phyloP scores from a whole-genome alignment of 306 rosid species.

The Sechiopsis laciniata region DNA sequence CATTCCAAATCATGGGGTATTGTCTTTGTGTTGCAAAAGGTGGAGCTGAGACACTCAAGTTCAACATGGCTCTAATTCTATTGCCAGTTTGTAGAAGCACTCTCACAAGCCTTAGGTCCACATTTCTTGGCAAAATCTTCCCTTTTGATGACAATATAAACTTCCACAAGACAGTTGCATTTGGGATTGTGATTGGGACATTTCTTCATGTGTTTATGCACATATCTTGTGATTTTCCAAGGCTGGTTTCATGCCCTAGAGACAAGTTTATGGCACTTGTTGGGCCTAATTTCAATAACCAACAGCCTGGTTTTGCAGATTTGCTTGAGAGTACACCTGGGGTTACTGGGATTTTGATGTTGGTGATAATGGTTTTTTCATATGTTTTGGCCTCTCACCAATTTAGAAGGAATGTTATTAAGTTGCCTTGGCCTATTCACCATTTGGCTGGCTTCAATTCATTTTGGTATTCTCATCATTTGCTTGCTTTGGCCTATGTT shows the following conservation, averaged over 20 bases:
- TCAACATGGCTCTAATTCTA: slow-evolving; percentile 87
- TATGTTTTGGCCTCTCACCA: slow-evolving; percentile 71
- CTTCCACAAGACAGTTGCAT: slow-evolving; percentile 67
- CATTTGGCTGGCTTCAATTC: slow-evolving; percentile 73
- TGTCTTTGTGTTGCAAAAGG: slow-evolving; percentile 88
- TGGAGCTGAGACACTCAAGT: slow-evolving; percentile 85
- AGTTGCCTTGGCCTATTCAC: slow-evolving; percentile 50
- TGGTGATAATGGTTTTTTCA: slow-evolving; percentile 55
- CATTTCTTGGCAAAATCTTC: slow-evolving; percentile 50
- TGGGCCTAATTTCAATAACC: slow-evolving; percentile 42
- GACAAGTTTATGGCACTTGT: slow-evolving; percentile 36
- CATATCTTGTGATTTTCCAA: slow-evolving; percentile 71
- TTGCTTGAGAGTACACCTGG: slow-evolving; percentile 44
- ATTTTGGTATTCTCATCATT: slow-evolving; percentile 95
- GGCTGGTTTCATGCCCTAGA: slow-evolving; percentile 37
- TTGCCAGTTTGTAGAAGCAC: slow-evolving; percentile 78
- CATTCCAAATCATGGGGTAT: slow-evolving; percentile 63
- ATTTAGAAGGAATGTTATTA: slow-evolving; percentile 51
- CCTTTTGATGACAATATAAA: slow-evolving; percentile 87
- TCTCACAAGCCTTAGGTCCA: slow-evolving; percentile 57
- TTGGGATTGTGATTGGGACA: slow-evolving; percentile 50
- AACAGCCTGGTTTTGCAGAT: slow-evolving; percentile 44
- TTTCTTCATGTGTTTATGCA: slow-evolving; percentile 46
- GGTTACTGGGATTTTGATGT: slow-evolving; percentile 56
- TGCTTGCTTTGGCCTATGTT: slow-evolving; percentile 55